Evolutionary conservation across 148 eudicot species (phyloP), one percentile per base, ranked within the genome.

Genomic region (Suaeda aralocaspica): DNA sequence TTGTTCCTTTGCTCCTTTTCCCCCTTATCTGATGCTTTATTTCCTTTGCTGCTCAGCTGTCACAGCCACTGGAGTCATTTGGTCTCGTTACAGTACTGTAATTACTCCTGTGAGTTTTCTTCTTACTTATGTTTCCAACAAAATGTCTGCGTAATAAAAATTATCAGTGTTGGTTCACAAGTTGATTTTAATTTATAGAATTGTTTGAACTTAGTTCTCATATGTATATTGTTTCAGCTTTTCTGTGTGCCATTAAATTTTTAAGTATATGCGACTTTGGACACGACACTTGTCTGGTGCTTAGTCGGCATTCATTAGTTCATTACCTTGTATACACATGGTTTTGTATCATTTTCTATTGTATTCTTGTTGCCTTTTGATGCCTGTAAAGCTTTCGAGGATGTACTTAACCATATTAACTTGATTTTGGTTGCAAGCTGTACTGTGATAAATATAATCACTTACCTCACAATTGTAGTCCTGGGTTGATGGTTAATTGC

Each of bases 51-150:
- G 7, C 59, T 60, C 90, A 91, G 97, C 95, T 46, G 92, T 91
- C 72, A 81, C 95, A 9, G 84, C 85, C 68, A 89, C 97, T 44
- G 97, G 97, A 69, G 34, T 91, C 67, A 87, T 91, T 60, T 91
- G 97, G 95, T 87, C 97, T 57, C 88, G 97, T 67, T 91, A 91
- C 84, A 91, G 97, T 86, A 85, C 83, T 55, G 97, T 91, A 28
- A 87, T 91, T 68, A 91, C 90, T 59, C 97, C 97, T 71, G 97
- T 91, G 70, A 87, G 97, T 79, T 68, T 72, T 44, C 9, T 0
- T 49, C 71, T 57, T 2, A 12, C 41, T 56, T 50, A 16, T 45
- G 55, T 33, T 25, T 7, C 9, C 3, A 46, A 24, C 1, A 36
- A 42, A 57, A n/a, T n/a, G n/a, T 1, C 21, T 57, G 11, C 21